Percentiles rank a stretch among this genome's conserved stretches.
phyloP scores from a whole-genome alignment of 305 asterid species.

The Solanum hybrid region DNA sequence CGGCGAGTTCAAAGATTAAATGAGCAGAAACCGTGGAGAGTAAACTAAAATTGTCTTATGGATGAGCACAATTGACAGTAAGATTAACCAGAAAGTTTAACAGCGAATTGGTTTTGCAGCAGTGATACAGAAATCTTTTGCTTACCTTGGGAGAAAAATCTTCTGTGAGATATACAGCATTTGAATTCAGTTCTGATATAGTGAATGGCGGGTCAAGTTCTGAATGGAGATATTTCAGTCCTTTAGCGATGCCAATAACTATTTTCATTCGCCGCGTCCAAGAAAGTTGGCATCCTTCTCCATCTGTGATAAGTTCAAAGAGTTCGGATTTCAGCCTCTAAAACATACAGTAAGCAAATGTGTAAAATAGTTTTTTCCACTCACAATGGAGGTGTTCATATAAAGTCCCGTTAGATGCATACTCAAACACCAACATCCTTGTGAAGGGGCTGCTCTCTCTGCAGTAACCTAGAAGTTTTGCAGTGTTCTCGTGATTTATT shows the following conservation, averaged over 20 bases:
- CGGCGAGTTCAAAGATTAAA: background rate
- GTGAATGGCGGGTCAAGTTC: constrained; percentile 86
- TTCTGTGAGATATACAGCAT: constrained; percentile 81
- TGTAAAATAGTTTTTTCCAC: constrained; percentile 12
- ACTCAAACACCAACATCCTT: constrained; percentile 90
- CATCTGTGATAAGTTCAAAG: constrained; percentile 41
- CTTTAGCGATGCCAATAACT: constrained; percentile 77
- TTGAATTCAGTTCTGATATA: constrained; percentile 71
- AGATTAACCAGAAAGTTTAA: background rate
- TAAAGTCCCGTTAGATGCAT: constrained; percentile 93
- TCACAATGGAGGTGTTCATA: constrained; percentile 89
- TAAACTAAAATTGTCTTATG: background rate
- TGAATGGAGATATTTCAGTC: constrained; percentile 77
- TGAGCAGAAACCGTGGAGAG: background rate
- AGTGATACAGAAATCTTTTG: background rate
- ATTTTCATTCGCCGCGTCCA: constrained; percentile 96
- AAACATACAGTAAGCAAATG: background rate
- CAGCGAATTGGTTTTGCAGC: background rate
- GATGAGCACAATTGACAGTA: background rate
- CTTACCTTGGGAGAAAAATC: constrained; percentile 94
- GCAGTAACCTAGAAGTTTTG: constrained; percentile 85
- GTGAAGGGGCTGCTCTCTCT: constrained; percentile 73
- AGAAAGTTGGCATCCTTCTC: constrained; percentile 86
- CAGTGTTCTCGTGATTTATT: constrained; percentile 61
- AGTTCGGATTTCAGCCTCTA: constrained; percentile 8